phyloP scores from a whole-genome alignment of 768 basidiomycete genomes.

The Calocybe indica region DNA sequence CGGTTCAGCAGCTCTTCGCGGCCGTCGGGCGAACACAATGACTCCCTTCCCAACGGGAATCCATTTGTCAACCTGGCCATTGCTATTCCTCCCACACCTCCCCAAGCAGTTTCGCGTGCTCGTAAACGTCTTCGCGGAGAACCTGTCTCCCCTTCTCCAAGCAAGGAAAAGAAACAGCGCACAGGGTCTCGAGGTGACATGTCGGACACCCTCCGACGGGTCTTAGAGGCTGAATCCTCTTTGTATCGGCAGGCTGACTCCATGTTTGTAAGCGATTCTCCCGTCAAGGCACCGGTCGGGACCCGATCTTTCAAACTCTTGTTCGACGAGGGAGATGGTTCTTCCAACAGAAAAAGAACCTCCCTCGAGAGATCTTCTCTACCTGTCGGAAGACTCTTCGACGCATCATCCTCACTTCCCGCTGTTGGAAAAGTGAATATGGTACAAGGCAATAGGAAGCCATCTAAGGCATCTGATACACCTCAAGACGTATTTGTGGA shows the following conservation, averaged over 20 bases:
- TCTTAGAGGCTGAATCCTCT: too few species aligned
- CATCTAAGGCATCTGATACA: too few species aligned
- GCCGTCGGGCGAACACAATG: slow-evolving; percentile 22
- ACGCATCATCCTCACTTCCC: too few species aligned
- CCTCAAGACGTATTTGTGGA: too few species aligned
- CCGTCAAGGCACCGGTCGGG: slow-evolving; percentile 52
- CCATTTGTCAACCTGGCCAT: slow-evolving; percentile 26
- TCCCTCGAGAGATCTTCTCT: too few species aligned
- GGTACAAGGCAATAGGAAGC: too few species aligned
- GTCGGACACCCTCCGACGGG: too few species aligned
- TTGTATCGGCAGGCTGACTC: slow-evolving; percentile 15
- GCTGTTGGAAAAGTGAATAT: too few species aligned
- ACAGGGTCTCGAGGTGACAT: slow-evolving; percentile 30
- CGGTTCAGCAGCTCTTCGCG: slow-evolving; percentile 35
- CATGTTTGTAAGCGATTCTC: slow-evolving; percentile 66
- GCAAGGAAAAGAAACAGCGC: slow-evolving; percentile 69
- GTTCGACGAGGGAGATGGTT: slow-evolving; percentile 38
- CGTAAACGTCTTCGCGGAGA: slow-evolving; percentile 80
- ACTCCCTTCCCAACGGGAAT: slow-evolving; percentile 24
- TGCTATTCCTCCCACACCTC: slow-evolving; percentile 22
- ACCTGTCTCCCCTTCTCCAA: slow-evolving; percentile 77
- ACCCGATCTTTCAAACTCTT: slow-evolving; percentile 61
- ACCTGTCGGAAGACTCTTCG: too few species aligned
- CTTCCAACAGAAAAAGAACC: too few species aligned
- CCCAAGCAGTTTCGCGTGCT: slow-evolving; percentile 55